Percentiles rank a stretch among this genome's conserved stretches.
Conservation (phyloP, 2,329 filamentous ascomycete genomes). For the Aspergillus piperis region DNA sequence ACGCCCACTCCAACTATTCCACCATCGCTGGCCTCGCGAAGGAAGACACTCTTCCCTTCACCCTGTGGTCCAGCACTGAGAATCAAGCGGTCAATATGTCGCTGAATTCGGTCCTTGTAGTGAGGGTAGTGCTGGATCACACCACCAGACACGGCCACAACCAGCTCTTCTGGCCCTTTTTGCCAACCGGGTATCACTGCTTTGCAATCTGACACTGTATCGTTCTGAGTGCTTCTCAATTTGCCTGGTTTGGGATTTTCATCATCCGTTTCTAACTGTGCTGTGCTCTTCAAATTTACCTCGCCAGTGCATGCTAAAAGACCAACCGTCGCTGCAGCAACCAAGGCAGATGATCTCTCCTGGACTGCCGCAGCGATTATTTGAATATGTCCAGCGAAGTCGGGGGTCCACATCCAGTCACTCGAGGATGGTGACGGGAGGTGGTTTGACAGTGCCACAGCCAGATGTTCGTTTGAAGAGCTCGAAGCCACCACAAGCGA, state of each 20-base stretch:
- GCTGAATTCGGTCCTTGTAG: conserved; percentile 67
- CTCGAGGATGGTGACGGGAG: conserved; percentile 7
- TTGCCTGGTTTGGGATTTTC: neutral
- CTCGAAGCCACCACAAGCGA: neutral
- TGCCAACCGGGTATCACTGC: conserved; percentile 29
- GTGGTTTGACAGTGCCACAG: neutral
- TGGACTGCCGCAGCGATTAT: conserved; percentile 68
- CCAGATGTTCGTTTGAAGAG: neutral
- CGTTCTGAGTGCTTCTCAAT: neutral
- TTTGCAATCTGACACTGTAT: neutral
- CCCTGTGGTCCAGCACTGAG: conserved; percentile 43
- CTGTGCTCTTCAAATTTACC: conserved; percentile 45
- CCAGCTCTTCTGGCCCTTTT: conserved; percentile 56
- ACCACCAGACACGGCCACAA: conserved; percentile 75
- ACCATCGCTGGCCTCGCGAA: conserved; percentile 53
- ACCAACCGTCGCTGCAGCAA: conserved; percentile 69
- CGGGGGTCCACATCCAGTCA: conserved; percentile 62
- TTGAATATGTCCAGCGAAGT: conserved; percentile 60
- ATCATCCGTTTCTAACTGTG: neutral
- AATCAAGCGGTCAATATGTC: conserved; percentile 62
- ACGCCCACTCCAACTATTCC: conserved; percentile 56
- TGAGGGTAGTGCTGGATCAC: conserved; percentile 75
- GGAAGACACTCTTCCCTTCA: conserved; percentile 50
- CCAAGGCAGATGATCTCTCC: conserved; percentile 67
- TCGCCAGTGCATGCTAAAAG: conserved; percentile 67